Conservation (phyloP, 2,329 filamentous ascomycete species). For the Ophiostoma piceae region DNA sequence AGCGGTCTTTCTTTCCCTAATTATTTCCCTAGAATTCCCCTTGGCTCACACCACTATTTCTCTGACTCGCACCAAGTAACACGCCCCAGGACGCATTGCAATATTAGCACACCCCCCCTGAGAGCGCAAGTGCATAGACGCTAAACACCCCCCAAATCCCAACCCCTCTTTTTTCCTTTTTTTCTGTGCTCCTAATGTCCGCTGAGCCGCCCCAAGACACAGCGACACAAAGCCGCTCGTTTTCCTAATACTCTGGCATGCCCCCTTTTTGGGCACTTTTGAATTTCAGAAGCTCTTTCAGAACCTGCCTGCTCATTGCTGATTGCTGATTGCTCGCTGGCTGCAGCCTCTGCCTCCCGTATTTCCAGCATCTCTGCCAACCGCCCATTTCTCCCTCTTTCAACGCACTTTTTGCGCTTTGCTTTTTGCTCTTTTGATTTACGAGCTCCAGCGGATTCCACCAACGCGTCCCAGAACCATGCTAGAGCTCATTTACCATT, state of each 20-base stretch:
- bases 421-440: neutral
- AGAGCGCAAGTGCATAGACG: neutral
- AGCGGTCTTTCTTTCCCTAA: neutral
- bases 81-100: neutral
- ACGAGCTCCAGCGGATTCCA: neutral
- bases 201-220: slow-evolving; percentile 2
- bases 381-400: neutral
- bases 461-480: neutral
- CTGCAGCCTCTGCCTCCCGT: slow-evolving; percentile 2
- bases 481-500: neutral
- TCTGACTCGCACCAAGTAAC: neutral
- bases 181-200: neutral
- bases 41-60: neutral
- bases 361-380: neutral
- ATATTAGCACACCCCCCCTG: neutral
- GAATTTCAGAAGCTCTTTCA: neutral
- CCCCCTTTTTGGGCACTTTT: slow-evolving; percentile 16
- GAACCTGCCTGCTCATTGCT: neutral
- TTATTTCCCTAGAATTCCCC: too few species aligned
- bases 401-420: neutral
- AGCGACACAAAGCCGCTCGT: neutral
- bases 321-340: neutral
- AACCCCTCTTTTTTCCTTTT: slow-evolving; percentile 11
- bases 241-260: slow-evolving; percentile 26
- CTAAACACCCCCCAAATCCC: slow-evolving; percentile 3